Base-by-base conservation (phyloP, 2,329 filamentous ascomycete species). In the Sporothrix globosa region DNA sequence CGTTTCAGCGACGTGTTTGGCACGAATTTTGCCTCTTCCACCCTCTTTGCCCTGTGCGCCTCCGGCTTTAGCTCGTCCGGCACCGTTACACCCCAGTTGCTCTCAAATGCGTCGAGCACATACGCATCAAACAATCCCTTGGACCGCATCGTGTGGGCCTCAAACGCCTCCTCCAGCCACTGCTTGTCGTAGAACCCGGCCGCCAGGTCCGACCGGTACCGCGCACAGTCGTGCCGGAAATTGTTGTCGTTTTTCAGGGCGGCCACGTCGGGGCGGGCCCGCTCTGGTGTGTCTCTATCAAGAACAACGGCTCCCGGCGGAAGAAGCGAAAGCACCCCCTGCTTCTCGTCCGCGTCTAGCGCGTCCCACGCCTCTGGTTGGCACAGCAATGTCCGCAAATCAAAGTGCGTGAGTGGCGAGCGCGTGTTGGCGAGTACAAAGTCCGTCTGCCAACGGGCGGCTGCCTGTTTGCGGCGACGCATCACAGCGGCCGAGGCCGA, bases 141-240 rank as follows among this genome's bases (percentile, higher is more conserved):
- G 67, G 78, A 79, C 69, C 85, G 83, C 75, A 81, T 79, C 69
- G 81, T 79, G 72, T 87, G 84, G 0, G 86, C 86, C 4, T 76
- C 76, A 80, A 83, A 87, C 0, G 86, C 86, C 69, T 83, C 79
- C 19, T 75, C 77, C 9, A 88, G 80, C 86, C 86, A 88, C 17
- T 81, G 80, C 1, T 81, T 80, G 73, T 87, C 85, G 70, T 87
- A 84, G 46, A 80, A 81, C 3, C 86, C 86, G 48, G 79, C 77
- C 5, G 76, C 73, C 21, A 88, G 77, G 72, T 84, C 80, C 46
- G 83, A 81, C 41, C 80, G 74, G 74, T 82, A 83, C 17, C 78
- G 79, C 11, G 78, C 79, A 17, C 79, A 79, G 74, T 83, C 82
- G 69, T 82, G 76, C 17, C 82, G 78, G 73, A 83, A 83, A 70